A percentile compares a stretch with the other conserved stretches of the same genome.
phyloP scores from a whole-genome alignment of 352 stramenopile genomes.

The Globisporangium rhizosaccharum region DNA sequence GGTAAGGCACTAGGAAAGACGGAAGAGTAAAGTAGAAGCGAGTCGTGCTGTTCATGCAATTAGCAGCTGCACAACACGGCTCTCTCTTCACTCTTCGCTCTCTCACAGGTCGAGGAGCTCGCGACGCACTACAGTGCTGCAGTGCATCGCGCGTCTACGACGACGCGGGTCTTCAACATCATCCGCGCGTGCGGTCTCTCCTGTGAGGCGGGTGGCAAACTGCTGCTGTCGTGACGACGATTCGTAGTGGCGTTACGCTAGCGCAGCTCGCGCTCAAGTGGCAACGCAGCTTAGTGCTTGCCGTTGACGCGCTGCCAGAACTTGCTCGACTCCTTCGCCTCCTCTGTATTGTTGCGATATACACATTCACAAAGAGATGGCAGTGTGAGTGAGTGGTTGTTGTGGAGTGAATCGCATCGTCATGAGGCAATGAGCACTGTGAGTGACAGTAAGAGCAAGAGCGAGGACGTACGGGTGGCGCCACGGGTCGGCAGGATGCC shows the following conservation, averaged over 20 bases:
- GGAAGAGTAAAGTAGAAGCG: not conserved
- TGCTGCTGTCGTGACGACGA: no score
- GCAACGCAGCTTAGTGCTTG: constrained; percentile 64
- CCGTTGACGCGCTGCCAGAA: constrained; percentile 84
- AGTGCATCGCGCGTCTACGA: not conserved
- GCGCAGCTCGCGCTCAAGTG: no score
- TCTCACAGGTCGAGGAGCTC: not conserved
- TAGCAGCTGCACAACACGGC: not conserved
- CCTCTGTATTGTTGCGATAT: constrained; percentile 31
- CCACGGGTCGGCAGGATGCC: constrained; percentile 73
- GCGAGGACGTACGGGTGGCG: constrained; percentile 41
- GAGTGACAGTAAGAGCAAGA: not conserved
- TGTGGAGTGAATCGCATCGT: not conserved
- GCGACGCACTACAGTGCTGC: not conserved
- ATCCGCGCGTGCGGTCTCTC: no score
- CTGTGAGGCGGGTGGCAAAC: no score
- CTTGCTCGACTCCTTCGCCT: constrained; percentile 80
- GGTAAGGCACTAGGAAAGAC: no score
- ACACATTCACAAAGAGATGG: not conserved
- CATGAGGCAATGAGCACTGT: not conserved
- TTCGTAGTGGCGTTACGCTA: no score
- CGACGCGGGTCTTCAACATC: not conserved
- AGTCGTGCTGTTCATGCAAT: not conserved
- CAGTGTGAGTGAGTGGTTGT: not conserved
- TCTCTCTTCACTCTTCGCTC: not conserved